Evolutionary conservation across 2,329 filamentous ascomycete genomes (phyloP).

Genomic region (Neopestalotiopsis sp.): DNA sequence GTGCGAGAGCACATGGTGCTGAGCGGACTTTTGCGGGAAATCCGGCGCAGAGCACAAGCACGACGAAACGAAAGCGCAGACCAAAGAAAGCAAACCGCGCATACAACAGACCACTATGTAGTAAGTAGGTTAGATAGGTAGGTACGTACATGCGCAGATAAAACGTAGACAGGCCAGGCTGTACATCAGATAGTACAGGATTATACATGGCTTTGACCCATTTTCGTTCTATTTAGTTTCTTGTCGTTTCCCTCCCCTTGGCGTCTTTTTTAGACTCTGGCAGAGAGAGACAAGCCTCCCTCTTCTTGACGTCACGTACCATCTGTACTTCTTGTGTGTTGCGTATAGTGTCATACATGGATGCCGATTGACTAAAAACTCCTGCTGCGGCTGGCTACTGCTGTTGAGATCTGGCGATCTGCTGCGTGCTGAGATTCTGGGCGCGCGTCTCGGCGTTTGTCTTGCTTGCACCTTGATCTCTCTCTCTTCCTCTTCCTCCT

Average conservation of each 20-base stretch:
- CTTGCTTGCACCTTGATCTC: not conserved
- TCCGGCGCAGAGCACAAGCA: not conserved
- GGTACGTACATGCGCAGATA: too few species aligned
- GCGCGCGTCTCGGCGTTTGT: not conserved
- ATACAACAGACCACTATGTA: not conserved
- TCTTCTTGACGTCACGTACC: slow-evolving; percentile 4
- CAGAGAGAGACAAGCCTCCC: slow-evolving; percentile 1
- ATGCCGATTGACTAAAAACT: not conserved
- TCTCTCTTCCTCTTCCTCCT: not conserved
- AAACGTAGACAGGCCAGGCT: too few species aligned
- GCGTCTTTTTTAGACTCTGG: slow-evolving; percentile 1
- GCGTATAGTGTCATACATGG: not conserved
- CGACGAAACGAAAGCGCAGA: not conserved
- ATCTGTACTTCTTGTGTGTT: not conserved
- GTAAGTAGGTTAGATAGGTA: too few species aligned
- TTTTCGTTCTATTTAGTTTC: not conserved
- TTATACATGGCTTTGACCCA: not conserved
- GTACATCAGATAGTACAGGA: too few species aligned
- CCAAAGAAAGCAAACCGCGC: not conserved
- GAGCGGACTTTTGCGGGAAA: not conserved
- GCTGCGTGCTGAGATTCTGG: not conserved
- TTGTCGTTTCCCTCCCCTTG: not conserved
- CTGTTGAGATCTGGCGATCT: not conserved
- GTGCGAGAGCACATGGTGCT: not conserved
- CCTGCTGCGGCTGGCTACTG: not conserved